phyloP scores from a whole-genome alignment of 352 stramenopile species.

The Phytophthora pluvialis region DNA sequence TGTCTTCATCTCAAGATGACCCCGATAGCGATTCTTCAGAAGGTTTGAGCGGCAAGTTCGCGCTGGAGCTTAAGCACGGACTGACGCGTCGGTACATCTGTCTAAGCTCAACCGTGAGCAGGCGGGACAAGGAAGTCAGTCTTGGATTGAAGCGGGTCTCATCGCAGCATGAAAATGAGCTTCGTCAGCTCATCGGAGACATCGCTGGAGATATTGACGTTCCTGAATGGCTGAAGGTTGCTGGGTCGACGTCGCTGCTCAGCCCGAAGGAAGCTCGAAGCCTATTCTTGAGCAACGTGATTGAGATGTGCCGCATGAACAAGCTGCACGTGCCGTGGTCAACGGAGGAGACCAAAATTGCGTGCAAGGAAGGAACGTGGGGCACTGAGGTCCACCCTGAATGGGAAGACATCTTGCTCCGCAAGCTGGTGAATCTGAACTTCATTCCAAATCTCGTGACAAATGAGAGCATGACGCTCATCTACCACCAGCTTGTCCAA shows the following conservation, averaged over 20 bases:
- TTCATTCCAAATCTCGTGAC: slow-evolving; percentile 85
- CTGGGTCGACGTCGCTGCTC: slow-evolving; percentile 75
- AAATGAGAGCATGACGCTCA: slow-evolving; percentile 72
- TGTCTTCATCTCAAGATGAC: slow-evolving; percentile 70
- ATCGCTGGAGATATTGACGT: slow-evolving; percentile 67
- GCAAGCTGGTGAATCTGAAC: slow-evolving; percentile 80
- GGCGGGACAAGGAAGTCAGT: slow-evolving; percentile 79
- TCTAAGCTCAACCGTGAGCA: slow-evolving; percentile 64
- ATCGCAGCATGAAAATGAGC: slow-evolving; percentile 65
- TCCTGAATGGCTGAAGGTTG: slow-evolving; percentile 74
- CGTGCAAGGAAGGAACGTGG: slow-evolving; percentile 89
- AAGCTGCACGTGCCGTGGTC: slow-evolving; percentile 89
- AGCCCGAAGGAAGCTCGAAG: slow-evolving; percentile 81
- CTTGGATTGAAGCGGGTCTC: slow-evolving; percentile 66
- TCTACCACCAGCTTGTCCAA: slow-evolving; percentile 84
- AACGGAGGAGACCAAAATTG: slow-evolving; percentile 85
- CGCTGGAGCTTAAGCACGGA: slow-evolving; percentile 85
- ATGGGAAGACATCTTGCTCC: slow-evolving; percentile 84
- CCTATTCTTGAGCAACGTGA: slow-evolving; percentile 85
- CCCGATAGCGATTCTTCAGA: slow-evolving; percentile 51
- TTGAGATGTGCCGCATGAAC: slow-evolving; percentile 91
- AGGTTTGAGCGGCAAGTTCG: slow-evolving; percentile 79
- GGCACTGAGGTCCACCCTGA: slow-evolving; percentile 82
- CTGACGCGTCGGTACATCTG: slow-evolving; percentile 80
- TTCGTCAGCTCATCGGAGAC: slow-evolving; percentile 74